Conservation (phyloP, 768 basidiomycete genomes). For the Hericium rajendrae region DNA sequence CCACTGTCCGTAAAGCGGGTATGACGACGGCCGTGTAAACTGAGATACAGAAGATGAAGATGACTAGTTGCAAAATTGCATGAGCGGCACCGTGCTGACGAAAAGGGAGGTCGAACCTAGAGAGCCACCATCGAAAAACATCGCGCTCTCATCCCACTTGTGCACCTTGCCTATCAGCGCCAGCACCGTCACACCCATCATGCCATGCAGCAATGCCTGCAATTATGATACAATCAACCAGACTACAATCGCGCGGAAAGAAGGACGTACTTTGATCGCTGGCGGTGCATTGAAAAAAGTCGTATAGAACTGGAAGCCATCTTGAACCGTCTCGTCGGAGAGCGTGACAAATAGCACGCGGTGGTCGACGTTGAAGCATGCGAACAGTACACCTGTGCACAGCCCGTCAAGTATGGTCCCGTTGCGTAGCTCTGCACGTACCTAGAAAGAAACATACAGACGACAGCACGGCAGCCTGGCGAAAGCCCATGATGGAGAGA, state of each 20-base stretch:
- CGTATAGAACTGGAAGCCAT: conserved; percentile 84
- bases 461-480: conserved; percentile 78
- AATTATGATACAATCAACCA: neutral
- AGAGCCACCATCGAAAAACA: conserved; percentile 90
- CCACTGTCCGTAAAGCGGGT: conserved; percentile 69
- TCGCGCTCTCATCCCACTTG: conserved; percentile 85
- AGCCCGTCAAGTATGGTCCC: neutral
- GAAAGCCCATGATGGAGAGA: conserved; percentile 62
- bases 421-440: conserved; percentile 12
- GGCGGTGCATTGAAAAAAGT: conserved; percentile 91
- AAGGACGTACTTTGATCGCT: conserved; percentile 74
- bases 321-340: conserved; percentile 53
- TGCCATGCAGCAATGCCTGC: conserved; percentile 80
- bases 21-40: conserved; percentile 81
- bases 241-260: neutral
- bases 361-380: conserved; percentile 84
- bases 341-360: conserved; percentile 65
- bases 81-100: neutral
- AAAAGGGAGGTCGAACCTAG: conserved; percentile 47
- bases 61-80: conserved; percentile 32
- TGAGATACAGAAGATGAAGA: conserved; percentile 65
- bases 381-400: conserved; percentile 62
- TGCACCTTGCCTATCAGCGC: conserved; percentile 73
- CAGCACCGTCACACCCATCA: conserved; percentile 68
- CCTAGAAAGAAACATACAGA: conserved; percentile 89